Evolutionary conservation across 2,329 filamentous ascomycete species (phyloP), one percentile per base, ranked within the genome.

Genomic region (Penicillium digitatum): DNA sequence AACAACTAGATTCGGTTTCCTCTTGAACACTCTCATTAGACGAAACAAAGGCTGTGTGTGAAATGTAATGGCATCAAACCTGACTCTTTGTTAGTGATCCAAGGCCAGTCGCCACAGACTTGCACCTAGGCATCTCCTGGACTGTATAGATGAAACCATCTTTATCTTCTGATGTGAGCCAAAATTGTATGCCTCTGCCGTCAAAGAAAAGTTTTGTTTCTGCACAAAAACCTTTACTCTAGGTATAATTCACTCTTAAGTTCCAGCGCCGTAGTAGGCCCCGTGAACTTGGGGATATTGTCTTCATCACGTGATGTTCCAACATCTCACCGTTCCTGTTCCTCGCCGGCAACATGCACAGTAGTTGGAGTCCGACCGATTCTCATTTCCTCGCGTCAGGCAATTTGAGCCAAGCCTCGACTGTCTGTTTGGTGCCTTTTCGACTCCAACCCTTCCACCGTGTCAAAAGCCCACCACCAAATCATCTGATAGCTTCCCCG

Each of bases 401-500:
- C 47, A 51, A 11, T 16, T 39, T 10, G 32, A 55, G 52, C 47
- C 47, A 40, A 49, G 32, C 47, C n/a, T 45, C 20, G 39, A 43
- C 18, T 24, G 37, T 26, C 31, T 24, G 11, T 18, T 46, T 39
- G 26, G 39, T 34, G 9, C 22, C 18, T n/a, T 49, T 54, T 31
- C 37, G 48, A 45, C 42, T 45, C 31, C 14, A 29, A 24, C 3
- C 8, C 24, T 18, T 26, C 31, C 29, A n/a, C 31, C 24, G 31
- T 20, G 27, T 12, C 16, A 44, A 38, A 54, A 52, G 31, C 32
- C 27, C 22, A 45, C 38, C 31, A 14, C 35, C 27, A 42, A 51
- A 39, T n/a, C 32, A 20, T 56, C 55, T 51, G 48, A 55, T 57
- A 67, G 58, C 63, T 68, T 69, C 70, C 70, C 70, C 70, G 70